Evolutionary conservation across 2,329 filamentous ascomycete species (phyloP).

Genomic region (Lasiodiplodia sp.): DNA sequence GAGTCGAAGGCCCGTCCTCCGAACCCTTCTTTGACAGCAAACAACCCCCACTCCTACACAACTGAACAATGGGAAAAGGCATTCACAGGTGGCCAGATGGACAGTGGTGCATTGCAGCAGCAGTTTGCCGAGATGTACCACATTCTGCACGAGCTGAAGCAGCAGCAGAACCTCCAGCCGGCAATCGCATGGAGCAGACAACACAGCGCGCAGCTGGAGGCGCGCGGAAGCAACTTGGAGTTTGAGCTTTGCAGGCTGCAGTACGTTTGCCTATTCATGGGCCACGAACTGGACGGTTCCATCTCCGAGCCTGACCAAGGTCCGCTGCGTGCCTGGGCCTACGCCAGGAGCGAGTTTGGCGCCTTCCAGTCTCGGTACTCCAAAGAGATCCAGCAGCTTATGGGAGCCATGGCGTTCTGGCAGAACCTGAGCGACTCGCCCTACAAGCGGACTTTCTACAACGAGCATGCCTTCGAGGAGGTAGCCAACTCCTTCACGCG

Average conservation of each 20-base stretch:
- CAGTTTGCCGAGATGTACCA: slow-evolving; percentile 91
- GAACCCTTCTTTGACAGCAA: slow-evolving; percentile 46
- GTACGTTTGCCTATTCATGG: slow-evolving; percentile 86
- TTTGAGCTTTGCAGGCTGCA: slow-evolving; percentile 92
- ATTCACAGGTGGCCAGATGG: slow-evolving; percentile 46
- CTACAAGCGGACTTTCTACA: slow-evolving; percentile 80
- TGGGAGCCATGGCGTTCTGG: slow-evolving; percentile 80
- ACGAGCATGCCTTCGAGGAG: slow-evolving; percentile 78
- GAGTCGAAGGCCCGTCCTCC: slow-evolving; percentile 66
- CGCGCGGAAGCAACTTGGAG: slow-evolving; percentile 88
- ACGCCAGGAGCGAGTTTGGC: slow-evolving; percentile 77
- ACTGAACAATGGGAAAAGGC: slow-evolving; percentile 55
- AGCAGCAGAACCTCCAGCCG: slow-evolving; percentile 74
- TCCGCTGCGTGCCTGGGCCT: slow-evolving; percentile 71
- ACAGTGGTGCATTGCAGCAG: slow-evolving; percentile 73
- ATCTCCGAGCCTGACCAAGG: slow-evolving; percentile 57
- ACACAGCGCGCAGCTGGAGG: slow-evolving; percentile 75
- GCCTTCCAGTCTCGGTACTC: slow-evolving; percentile 78
- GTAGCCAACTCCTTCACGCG: slow-evolving; percentile 87
- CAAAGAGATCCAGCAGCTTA: slow-evolving; percentile 80
- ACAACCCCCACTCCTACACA: slow-evolving; percentile 44
- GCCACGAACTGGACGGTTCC: slow-evolving; percentile 63
- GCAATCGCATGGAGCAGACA: slow-evolving; percentile 86
- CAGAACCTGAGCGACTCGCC: slow-evolving; percentile 79
- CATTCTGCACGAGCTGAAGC: slow-evolving; percentile 80